Evolutionary conservation across 1,139 yeast species (phyloP), one percentile per base, ranked within the genome.

Genomic region (Debaryomyces subglobosus): DNA sequence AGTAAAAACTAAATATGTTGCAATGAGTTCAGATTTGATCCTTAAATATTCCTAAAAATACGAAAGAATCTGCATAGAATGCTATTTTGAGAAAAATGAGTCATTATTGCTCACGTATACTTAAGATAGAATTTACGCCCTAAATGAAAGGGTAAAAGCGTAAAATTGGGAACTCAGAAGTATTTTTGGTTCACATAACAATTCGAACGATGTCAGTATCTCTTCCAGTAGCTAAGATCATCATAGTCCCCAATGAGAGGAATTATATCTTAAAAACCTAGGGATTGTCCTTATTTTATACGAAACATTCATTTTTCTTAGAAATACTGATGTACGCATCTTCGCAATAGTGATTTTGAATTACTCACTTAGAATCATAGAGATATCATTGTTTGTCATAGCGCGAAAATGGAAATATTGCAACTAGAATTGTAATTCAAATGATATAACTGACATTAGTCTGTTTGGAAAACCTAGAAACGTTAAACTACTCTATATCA

Each of bases 131-230:
- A n/a, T 38, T 36, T 37, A 15, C 36, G 25, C 27, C 9, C 12
- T 18, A 24, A 15, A 18, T 18, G 2, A 5, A 13, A n/a, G 13
- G 20, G 1, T 15, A 12, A 21, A 21, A 7, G 25, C 16, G 36
- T 29, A 29, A 23, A 39, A 27, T 21, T 4, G n/a, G 32, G 40
- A 43, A 44, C 47, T 44, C 47, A 44, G 47, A 44, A 25, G 7
- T 33, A 12, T 24, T 37, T 18, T 25, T 34, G 38, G 32, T 33
- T 32, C 41, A 24, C 30, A 25, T 13, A 18, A 38, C 24, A 12
- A n/a, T 38, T 44, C 47, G 39, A 44, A 39, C 43, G 47, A 39
- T 39, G 47, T 44, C 47, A 20, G 43, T 18, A 21, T 38, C 46
- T 44, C 43, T 44, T 44, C 47, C 47, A 44, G 29, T 18, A 25